Evolutionary conservation across 345 rosid genomes (phyloP).

Genomic region (Citropsis articulata): DNA sequence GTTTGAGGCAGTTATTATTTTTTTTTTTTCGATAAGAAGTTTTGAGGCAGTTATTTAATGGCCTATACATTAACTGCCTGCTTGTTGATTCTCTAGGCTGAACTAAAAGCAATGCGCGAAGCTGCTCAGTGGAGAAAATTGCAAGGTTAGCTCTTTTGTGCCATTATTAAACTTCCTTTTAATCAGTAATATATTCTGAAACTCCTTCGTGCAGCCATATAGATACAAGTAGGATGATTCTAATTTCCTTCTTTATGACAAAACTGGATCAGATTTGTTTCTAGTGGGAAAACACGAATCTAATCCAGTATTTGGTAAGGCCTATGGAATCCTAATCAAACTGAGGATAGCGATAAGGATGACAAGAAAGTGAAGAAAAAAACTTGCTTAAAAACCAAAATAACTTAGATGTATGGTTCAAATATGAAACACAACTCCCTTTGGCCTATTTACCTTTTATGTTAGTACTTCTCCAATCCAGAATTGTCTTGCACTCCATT

Average conservation of each 20-base stretch:
- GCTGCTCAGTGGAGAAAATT: slow-evolving; percentile 92
- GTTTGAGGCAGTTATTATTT: slow-evolving; percentile 4
- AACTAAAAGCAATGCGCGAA: slow-evolving; percentile 81
- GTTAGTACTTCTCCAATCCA: neutral
- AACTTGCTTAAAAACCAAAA: neutral
- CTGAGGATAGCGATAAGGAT: neutral
- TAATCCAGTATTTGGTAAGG: neutral
- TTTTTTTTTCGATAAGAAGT: neutral
- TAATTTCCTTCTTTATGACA: neutral
- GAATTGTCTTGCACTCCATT: neutral
- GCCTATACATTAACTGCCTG: neutral
- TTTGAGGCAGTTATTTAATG: slow-evolving; percentile 10
- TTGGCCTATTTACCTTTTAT: neutral
- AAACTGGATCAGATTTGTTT: neutral
- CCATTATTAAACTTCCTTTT: neutral
- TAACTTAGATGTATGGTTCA: neutral
- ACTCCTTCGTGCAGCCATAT: neutral
- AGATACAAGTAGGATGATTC: neutral
- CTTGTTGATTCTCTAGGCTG: slow-evolving; percentile 44
- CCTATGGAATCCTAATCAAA: neutral
- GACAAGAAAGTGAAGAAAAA: neutral
- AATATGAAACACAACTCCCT: neutral
- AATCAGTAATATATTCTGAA: neutral
- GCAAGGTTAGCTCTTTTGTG: slow-evolving; percentile 55
- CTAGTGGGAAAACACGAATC: neutral